A percentile compares a stretch with the other conserved stretches of the same genome.
Evolutionary conservation across 2,329 filamentous ascomycete species (phyloP).

Genomic region (Macrophomina phaseolina): DNA sequence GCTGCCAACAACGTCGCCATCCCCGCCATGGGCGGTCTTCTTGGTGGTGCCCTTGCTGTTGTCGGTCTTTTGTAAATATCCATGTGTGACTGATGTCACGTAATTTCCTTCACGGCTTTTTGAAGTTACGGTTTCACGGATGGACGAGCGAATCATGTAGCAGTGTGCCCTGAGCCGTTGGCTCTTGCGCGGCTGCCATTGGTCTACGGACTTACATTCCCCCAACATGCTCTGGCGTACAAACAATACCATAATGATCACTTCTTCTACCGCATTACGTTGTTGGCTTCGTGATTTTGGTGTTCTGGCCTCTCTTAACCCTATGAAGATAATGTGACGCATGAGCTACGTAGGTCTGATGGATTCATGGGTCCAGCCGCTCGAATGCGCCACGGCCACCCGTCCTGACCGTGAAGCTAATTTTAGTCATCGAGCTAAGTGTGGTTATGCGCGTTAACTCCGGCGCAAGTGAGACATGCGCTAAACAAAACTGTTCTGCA

Average conservation of each 20-base stretch:
- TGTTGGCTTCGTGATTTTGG: background rate
- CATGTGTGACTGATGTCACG: constrained; percentile 8
- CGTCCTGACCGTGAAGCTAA: background rate
- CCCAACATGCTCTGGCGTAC: background rate
- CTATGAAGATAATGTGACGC: background rate
- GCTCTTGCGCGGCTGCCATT: background rate
- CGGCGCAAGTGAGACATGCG: no score
- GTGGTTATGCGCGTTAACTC: no score
- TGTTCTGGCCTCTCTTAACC: background rate
- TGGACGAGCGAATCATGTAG: constrained; percentile 12
- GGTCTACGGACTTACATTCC: constrained; percentile 8
- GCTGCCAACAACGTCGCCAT: constrained; percentile 13
- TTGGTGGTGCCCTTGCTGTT: constrained; percentile 23
- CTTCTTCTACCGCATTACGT: background rate
- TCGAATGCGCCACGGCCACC: background rate
- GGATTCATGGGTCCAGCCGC: background rate
- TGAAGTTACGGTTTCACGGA: constrained; percentile 23
- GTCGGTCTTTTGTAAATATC: constrained; percentile 27
- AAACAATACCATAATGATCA: constrained; percentile 15
- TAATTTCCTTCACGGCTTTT: background rate
- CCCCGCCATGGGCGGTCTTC: constrained; percentile 18
- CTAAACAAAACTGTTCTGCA: no score
- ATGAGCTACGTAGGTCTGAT: background rate
- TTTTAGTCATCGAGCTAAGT: background rate
- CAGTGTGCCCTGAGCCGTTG: background rate